A percentile compares a stretch with the other conserved stretches of the same genome.
Conservation (phyloP, 1,284 basidiomycete genomes). For the Schizophyllum commune region DNA sequence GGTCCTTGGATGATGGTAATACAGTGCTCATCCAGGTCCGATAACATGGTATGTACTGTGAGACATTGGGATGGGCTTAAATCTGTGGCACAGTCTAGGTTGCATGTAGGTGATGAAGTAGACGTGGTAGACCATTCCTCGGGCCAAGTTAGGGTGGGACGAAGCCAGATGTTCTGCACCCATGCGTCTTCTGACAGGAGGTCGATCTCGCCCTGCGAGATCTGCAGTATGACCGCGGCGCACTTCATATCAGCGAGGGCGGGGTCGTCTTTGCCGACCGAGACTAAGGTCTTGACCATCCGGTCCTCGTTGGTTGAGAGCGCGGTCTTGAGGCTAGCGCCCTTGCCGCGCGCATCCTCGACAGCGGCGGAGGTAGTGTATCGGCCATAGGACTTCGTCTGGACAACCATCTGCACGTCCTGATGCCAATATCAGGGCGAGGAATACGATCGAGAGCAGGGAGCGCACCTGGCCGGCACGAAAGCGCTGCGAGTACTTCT, state of each 20-base stretch:
- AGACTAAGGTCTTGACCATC: slow-evolving; percentile 14
- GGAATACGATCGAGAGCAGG: neutral
- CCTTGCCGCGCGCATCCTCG: slow-evolving; percentile 12
- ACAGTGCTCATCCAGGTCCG: slow-evolving; percentile 22
- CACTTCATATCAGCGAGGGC: slow-evolving; percentile 45
- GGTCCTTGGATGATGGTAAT: slow-evolving; percentile 31
- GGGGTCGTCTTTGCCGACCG: slow-evolving; percentile 42
- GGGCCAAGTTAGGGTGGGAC: slow-evolving; percentile 35
- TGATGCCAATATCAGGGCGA: slow-evolving; percentile 8
- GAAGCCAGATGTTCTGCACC: slow-evolving; percentile 48
- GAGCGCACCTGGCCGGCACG: slow-evolving; percentile 20
- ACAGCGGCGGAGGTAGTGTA: slow-evolving; percentile 8
- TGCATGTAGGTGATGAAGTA: slow-evolving; percentile 9
- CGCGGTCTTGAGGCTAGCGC: slow-evolving; percentile 7
- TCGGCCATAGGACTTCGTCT: slow-evolving; percentile 12
- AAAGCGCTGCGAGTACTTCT: slow-evolving; percentile 29
- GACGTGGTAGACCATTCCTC: slow-evolving; percentile 21
- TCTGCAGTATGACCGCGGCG: slow-evolving; percentile 33
- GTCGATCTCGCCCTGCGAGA: slow-evolving; percentile 39
- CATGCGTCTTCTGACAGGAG: slow-evolving; percentile 44
- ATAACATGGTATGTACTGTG: slow-evolving; percentile 48
- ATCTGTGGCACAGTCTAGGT: slow-evolving; percentile 14
- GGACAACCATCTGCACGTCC: slow-evolving; percentile 21
- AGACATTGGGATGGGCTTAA: slow-evolving; percentile 48
- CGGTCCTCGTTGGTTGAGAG: slow-evolving; percentile 4